Evolutionary conservation across 2,329 filamentous ascomycete genomes (phyloP).

Genomic region (Xylariaceae sp.): DNA sequence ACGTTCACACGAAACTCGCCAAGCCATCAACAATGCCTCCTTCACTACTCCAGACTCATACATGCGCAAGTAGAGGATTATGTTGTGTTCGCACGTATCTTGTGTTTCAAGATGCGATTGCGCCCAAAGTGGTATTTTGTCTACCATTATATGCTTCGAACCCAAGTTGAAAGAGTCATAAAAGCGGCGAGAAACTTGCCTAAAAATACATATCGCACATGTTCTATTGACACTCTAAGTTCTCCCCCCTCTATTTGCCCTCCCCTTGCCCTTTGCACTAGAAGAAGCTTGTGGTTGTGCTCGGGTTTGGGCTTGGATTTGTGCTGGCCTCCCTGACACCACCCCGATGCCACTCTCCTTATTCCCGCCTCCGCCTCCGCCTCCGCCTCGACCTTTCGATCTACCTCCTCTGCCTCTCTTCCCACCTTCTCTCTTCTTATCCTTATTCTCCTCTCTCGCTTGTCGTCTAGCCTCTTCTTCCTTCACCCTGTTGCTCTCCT

Average conservation of each 20-base stretch:
- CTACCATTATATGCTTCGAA: too few species aligned
- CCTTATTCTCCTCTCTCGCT: conserved; percentile 41
- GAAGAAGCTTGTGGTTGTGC: conserved; percentile 6
- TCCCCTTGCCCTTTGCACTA: conserved; percentile 8
- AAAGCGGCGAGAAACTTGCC: too few species aligned
- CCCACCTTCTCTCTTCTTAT: conserved; percentile 26
- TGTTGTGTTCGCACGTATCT: too few species aligned
- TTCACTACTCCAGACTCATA: too few species aligned
- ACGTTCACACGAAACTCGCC: too few species aligned
- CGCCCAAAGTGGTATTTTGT: too few species aligned
- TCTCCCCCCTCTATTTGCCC: conserved; percentile 9
- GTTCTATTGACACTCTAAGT: conserved; percentile 12
- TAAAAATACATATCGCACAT: not conserved
- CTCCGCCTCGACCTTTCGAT: conserved; percentile 1
- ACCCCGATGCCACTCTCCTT: too few species aligned
- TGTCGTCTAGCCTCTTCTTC: conserved; percentile 52
- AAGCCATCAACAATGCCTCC: too few species aligned
- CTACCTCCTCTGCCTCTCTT: conserved; percentile 11
- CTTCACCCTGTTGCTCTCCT: conserved; percentile 70
- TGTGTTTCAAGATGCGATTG: too few species aligned
- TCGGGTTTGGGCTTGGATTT: conserved; percentile 1
- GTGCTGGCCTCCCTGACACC: too few species aligned
- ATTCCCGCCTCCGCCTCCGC: conserved; percentile 2
- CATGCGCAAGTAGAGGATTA: too few species aligned
- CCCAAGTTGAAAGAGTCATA: too few species aligned